Evolutionary conservation across 2,329 filamentous ascomycete genomes (phyloP).

Genomic region (Aspergillus fijiensis): DNA sequence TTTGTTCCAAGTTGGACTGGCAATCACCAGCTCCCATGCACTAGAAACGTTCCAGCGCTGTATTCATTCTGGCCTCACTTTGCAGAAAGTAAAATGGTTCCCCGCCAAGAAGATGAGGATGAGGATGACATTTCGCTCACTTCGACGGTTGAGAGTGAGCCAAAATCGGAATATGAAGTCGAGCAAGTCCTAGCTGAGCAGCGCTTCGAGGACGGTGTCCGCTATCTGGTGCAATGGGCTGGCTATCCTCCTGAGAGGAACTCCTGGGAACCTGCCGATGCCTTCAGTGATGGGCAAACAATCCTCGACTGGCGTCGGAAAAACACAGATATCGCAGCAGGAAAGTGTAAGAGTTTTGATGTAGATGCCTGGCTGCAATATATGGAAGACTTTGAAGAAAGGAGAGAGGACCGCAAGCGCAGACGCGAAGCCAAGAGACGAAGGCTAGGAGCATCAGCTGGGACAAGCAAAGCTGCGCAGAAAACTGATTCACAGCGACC

Average conservation of each 20-base stretch:
- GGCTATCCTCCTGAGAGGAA: conserved; percentile 57
- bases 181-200: conserved; percentile 55
- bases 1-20: too few species aligned
- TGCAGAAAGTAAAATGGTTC: conserved; percentile 11
- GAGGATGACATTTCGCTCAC: conserved; percentile 58
- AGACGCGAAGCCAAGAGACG: conserved; percentile 31
- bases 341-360: conserved; percentile 34
- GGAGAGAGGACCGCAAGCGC: conserved; percentile 24
- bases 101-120: conserved; percentile 25
- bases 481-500: not conserved
- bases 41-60: too few species aligned
- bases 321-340: conserved; percentile 31
- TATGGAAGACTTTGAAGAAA: conserved; percentile 21
- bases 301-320: conserved; percentile 44
- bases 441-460: conserved; percentile 19
- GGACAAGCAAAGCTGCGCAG: not conserved
- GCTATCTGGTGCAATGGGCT: conserved; percentile 65
- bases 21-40: too few species aligned
- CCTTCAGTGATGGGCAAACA: conserved; percentile 40
- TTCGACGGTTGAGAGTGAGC: conserved; percentile 50
- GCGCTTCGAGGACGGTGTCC: conserved; percentile 32
- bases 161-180: conserved; percentile 54
- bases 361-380: conserved; percentile 31
- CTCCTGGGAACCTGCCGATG: conserved; percentile 54
- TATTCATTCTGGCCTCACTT: not conserved